Evolutionary conservation across 805 yeast genomes (phyloP).

Genomic region (Alloascoidea hylecoeti): DNA sequence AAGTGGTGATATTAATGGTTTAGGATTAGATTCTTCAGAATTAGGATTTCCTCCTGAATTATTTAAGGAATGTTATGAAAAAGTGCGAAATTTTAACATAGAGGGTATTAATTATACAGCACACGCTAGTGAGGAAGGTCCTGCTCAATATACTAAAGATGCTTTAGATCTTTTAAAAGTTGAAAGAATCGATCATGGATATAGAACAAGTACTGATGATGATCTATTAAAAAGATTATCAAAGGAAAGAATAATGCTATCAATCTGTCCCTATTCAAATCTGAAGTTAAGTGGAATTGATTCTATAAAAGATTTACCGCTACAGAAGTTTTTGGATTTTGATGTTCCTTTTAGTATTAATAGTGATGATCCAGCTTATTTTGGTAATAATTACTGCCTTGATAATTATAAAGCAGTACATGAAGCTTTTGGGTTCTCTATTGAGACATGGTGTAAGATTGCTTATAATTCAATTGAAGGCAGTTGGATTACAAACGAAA

Average conservation of each 20-base stretch:
- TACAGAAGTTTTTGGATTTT: conserved; percentile 40
- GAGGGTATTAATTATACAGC: conserved; percentile 59
- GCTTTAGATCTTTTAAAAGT: conserved; percentile 47
- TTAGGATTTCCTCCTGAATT: conserved; percentile 63
- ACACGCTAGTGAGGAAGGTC: conserved; percentile 87
- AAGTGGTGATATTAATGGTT: conserved; percentile 51
- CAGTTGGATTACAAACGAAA: conserved; percentile 52
- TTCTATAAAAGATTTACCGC: conserved; percentile 54
- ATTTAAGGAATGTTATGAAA: conserved; percentile 47
- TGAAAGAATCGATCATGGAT: conserved; percentile 72
- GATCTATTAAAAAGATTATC: conserved; percentile 45
- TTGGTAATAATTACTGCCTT: conserved; percentile 63
- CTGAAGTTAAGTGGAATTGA: conserved; percentile 62
- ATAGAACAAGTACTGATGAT: conserved; percentile 42
- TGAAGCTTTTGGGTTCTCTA: conserved; percentile 44
- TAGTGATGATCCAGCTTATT: conserved; percentile 72
- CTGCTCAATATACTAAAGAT: conserved; percentile 46
- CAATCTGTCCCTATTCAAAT: conserved; percentile 71
- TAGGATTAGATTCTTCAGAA: conserved; percentile 77
- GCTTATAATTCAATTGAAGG: conserved; percentile 57
- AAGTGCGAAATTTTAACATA: conserved; percentile 32
- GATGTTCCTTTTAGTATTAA: conserved; percentile 64
- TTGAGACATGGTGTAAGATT: conserved; percentile 46
- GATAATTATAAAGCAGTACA: conserved; percentile 64
- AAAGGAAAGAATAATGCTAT: conserved; percentile 36